Percentiles rank a stretch among this genome's conserved stretches.
Evolutionary conservation across 2,329 filamentous ascomycete species (phyloP).

Genomic region (Hymenoscyphus occultus): DNA sequence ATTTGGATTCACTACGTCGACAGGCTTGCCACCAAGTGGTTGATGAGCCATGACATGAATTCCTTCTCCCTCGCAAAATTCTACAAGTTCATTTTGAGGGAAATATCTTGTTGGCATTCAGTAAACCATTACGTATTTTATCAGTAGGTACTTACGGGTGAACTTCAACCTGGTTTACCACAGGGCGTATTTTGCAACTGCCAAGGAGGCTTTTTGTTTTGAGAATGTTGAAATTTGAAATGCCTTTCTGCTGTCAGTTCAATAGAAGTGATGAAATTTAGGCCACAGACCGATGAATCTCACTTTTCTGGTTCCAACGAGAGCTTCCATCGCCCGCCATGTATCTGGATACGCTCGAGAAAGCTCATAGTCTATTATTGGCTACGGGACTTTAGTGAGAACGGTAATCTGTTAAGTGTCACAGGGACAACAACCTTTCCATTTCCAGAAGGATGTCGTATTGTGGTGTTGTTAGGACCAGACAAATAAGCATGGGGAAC

Average conservation of each 20-base stretch:
- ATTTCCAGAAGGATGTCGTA: background rate
- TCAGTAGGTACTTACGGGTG: background rate
- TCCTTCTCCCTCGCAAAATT: constrained; percentile 3
- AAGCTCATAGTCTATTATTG: constrained; percentile 7
- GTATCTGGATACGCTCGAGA: background rate
- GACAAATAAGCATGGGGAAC: too few species aligned
- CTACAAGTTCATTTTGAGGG: constrained; percentile 3
- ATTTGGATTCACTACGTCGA: constrained; percentile 13
- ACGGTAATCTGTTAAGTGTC: background rate
- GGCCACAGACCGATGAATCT: background rate
- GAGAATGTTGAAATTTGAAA: constrained; percentile 8
- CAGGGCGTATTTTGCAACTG: background rate
- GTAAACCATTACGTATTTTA: background rate
- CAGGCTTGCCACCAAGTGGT: constrained; percentile 14
- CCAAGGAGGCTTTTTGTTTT: background rate
- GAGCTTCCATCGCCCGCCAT: constrained; percentile 9
- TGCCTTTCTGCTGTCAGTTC: background rate
- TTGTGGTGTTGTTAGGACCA: background rate
- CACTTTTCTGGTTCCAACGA: constrained; percentile 5
- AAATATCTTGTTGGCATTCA: constrained; percentile 3
- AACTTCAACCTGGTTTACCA: constrained; percentile 7
- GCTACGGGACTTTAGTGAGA: background rate
- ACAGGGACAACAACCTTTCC: background rate
- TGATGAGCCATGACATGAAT: constrained; percentile 19
- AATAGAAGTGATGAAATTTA: background rate